phyloP scores from a whole-genome alignment of 805 yeast species.

The Isabelozyma heimii region DNA sequence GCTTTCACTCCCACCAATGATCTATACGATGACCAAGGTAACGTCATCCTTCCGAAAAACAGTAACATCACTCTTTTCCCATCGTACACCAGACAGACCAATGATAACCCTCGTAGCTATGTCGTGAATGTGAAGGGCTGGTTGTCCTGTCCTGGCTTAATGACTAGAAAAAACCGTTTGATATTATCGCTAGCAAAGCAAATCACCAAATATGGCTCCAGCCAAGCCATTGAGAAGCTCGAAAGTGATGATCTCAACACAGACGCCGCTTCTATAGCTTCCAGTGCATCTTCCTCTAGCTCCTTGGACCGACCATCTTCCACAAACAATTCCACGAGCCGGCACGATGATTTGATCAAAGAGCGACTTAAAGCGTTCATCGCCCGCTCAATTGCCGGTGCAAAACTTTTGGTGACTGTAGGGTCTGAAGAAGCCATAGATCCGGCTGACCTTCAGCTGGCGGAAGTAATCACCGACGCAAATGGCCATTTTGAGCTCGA shows the following conservation, averaged over 20 bases:
- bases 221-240: slow-evolving; percentile 20
- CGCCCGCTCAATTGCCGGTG: slow-evolving; percentile 60
- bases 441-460: slow-evolving; percentile 22
- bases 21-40: slow-evolving; percentile 25
- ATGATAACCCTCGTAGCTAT: slow-evolving; percentile 15
- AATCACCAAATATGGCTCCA: slow-evolving; percentile 44
- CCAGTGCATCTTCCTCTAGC: not conserved
- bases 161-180: slow-evolving; percentile 68
- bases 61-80: slow-evolving; percentile 55
- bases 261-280: slow-evolving; percentile 6
- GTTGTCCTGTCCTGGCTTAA: slow-evolving; percentile 66
- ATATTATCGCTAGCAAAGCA: slow-evolving; percentile 69
- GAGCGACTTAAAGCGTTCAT: slow-evolving; percentile 70
- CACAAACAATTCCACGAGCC: slow-evolving; percentile 4
- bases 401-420: slow-evolving; percentile 52
- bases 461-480: slow-evolving; percentile 50
- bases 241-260: slow-evolving; percentile 26
- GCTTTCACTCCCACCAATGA: slow-evolving; percentile 21
- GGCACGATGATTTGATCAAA: slow-evolving; percentile 48
- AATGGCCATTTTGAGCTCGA: slow-evolving; percentile 64
- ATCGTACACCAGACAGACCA: slow-evolving; percentile 27
- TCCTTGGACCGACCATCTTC: slow-evolving; percentile 3
- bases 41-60: slow-evolving; percentile 47
- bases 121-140: slow-evolving; percentile 70
- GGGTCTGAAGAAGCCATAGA: slow-evolving; percentile 44